phyloP scores from a whole-genome alignment of 2,329 filamentous ascomycete genomes.

The Colletotrichum caudatum region DNA sequence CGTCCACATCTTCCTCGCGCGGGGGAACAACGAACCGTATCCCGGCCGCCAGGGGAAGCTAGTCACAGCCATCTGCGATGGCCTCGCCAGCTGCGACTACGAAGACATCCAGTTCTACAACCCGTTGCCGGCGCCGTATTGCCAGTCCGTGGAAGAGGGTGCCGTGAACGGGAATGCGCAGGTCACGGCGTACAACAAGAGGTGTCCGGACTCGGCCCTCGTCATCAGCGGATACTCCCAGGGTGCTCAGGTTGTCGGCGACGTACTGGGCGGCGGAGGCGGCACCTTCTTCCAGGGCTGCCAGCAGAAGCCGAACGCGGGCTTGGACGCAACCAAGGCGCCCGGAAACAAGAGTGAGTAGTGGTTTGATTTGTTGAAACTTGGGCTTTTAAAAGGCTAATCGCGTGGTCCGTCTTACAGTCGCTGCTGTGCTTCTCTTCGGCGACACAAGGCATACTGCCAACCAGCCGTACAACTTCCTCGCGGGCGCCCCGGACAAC shows the following conservation, averaged over 20 bases:
- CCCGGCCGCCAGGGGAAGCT: conserved; percentile 48
- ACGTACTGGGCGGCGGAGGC: conserved; percentile 52
- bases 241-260: conserved; percentile 54
- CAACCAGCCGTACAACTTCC: conserved; percentile 51
- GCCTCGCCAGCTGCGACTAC: conserved; percentile 48
- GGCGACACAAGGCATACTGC: conserved; percentile 52
- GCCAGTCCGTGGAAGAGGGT: conserved; percentile 53
- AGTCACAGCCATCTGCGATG: conserved; percentile 46
- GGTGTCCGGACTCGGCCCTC: conserved; percentile 55
- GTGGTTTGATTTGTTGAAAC: neutral
- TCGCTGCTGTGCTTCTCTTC: conserved; percentile 51
- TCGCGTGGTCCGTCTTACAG: conserved; percentile 31
- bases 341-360: conserved; percentile 52
- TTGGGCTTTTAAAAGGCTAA: conserved; percentile 12
- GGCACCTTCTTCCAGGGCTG: conserved; percentile 51
- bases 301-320: conserved; percentile 44
- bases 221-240: conserved; percentile 58
- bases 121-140: conserved; percentile 49
- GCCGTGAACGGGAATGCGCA: conserved; percentile 51
- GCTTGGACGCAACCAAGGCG: conserved; percentile 45
- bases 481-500: conserved; percentile 45
- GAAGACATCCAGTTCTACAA: conserved; percentile 51
- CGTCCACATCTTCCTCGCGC: conserved; percentile 49
- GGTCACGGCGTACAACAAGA: conserved; percentile 54
- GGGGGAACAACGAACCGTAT: conserved; percentile 49